Percentiles rank a stretch among this genome's conserved stretches.
Conservation (phyloP, 2,329 filamentous ascomycete genomes). For the Paracoccidioides brasiliensis region DNA sequence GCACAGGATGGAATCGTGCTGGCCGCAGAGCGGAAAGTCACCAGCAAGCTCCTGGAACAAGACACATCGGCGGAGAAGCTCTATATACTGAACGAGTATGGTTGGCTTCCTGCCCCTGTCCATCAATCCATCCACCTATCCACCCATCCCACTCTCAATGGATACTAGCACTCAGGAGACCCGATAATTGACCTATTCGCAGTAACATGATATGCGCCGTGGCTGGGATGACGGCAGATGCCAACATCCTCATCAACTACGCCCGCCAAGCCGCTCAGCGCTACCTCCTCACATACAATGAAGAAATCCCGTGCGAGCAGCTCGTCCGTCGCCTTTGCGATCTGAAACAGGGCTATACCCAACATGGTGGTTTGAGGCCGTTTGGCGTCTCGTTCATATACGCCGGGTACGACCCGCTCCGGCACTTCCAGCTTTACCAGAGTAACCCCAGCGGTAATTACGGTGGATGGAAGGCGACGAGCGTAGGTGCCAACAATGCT, state of each 20-base stretch:
- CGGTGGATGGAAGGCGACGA: conserved; percentile 97
- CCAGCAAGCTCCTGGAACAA: conserved; percentile 96
- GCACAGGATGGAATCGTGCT: conserved; percentile 98
- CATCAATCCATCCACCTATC: too few species aligned
- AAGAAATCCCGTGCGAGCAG: conserved; percentile 98
- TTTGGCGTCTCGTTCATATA: conserved; percentile 99
- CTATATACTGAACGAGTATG: conserved; percentile 96
- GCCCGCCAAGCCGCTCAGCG: conserved; percentile 91
- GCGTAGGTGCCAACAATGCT: conserved; percentile 94
- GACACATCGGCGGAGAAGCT: conserved; percentile 99
- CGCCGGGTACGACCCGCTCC: conserved; percentile 88
- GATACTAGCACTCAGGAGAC: not conserved
- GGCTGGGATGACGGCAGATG: conserved; percentile 96
- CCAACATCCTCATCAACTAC: conserved; percentile 99
- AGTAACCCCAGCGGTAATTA: conserved; percentile 99
- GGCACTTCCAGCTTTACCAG: conserved; percentile 97
- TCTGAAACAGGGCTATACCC: conserved; percentile 97
- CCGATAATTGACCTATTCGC: not conserved
- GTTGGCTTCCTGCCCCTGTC: conserved; percentile 6
- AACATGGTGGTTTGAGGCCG: conserved; percentile 93
- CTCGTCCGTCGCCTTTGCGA: conserved; percentile 93
- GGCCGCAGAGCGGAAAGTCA: conserved; percentile 96
- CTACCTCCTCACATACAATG: conserved; percentile 98
- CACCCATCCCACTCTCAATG: not conserved
- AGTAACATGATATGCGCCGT: conserved; percentile 99